Conservation (phyloP, 192 early-diverging fungal genomes). For the Kickxella alabastrina region DNA sequence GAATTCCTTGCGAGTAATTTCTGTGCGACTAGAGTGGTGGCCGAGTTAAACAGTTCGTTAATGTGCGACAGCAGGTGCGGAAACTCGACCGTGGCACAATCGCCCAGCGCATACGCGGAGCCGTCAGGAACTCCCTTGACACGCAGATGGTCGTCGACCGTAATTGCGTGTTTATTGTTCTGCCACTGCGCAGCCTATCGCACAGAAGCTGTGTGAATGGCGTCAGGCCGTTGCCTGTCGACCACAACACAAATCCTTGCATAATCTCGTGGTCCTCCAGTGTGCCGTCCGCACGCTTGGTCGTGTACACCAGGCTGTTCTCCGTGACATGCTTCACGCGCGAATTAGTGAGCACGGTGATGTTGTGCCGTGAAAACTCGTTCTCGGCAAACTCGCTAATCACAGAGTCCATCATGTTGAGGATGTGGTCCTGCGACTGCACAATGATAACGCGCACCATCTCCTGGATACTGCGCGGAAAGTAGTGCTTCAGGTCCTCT, state of each 20-base stretch:
- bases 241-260: conserved; percentile 72
- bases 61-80: conserved; percentile 46
- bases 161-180: conserved; percentile 51
- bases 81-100: conserved; percentile 80
- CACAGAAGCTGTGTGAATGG: conserved; percentile 56
- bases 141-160: conserved; percentile 69
- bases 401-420: conserved; percentile 72
- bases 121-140: conserved; percentile 64
- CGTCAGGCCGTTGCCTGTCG: conserved; percentile 66
- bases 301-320: conserved; percentile 53
- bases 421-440: conserved; percentile 75
- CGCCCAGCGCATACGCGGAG: conserved; percentile 77
- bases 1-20: conserved; percentile 42
- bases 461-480: conserved; percentile 67
- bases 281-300: conserved; percentile 35
- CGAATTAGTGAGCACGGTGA: conserved; percentile 68
- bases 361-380: conserved; percentile 72
- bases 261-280: conserved; percentile 44
- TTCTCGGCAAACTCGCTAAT: conserved; percentile 68
- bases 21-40: conserved; percentile 14
- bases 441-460: conserved; percentile 70
- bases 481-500: conserved; percentile 72
- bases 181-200: conserved; percentile 42
- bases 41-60: conserved; percentile 43
- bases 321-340: conserved; percentile 60